Conservation (phyloP, 805 yeast genomes). For the Jamesozyma gamospora region DNA sequence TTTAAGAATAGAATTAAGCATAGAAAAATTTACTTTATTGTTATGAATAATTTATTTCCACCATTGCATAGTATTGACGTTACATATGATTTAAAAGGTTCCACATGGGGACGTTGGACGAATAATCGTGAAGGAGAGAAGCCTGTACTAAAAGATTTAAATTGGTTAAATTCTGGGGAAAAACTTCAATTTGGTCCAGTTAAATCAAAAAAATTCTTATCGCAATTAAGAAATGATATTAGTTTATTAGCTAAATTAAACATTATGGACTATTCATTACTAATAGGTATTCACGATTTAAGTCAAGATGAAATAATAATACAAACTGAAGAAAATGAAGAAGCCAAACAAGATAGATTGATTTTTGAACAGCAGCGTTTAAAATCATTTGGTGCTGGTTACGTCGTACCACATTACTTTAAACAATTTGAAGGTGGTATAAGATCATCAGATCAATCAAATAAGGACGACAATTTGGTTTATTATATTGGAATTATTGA, state of each 20-base stretch:
- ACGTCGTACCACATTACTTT: conserved; percentile 34
- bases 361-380: background rate
- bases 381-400: background rate
- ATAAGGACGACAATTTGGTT: conserved; percentile 50
- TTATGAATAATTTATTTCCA: conserved; percentile 95
- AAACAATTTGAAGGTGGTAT: conserved; percentile 82
- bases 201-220: conserved; percentile 47
- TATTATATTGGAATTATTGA: conserved; percentile 93
- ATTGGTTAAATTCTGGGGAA: conserved; percentile 66
- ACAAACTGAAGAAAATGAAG: background rate
- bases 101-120: conserved; percentile 71
- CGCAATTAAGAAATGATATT: conserved; percentile 71
- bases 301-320: conserved; percentile 16
- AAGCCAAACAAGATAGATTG: background rate
- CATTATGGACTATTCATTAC: conserved; percentile 90
- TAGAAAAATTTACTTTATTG: conserved; percentile 81
- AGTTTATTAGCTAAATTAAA: conserved; percentile 59
- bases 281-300: conserved; percentile 80
- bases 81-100: conserved; percentile 88
- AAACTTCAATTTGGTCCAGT: conserved; percentile 66
- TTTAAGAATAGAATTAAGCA: conserved; percentile 32
- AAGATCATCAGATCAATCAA: conserved; percentile 46
- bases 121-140: conserved; percentile 21
- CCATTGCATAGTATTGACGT: conserved; percentile 79
- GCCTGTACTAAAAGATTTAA: conserved; percentile 71